A percentile compares a stretch with the other conserved stretches of the same genome.
These are phyloP conservation scores for Brachypodium distachyon DNA, from an alignment of 202 grass and related monocot species.

Conservation along the genomic window DNA sequence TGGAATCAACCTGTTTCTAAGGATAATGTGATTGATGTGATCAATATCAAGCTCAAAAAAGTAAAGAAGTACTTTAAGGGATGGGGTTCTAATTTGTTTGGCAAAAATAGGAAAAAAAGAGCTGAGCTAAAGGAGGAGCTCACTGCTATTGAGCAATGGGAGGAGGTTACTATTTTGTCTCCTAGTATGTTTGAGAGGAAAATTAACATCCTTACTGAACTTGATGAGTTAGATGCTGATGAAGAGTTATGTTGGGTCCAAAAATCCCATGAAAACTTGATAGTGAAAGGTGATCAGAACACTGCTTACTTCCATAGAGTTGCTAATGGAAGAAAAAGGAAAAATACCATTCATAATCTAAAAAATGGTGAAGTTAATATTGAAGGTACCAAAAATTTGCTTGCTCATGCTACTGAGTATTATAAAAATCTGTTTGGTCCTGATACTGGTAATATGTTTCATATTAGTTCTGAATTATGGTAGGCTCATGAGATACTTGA, in stretches of 20 bases:
- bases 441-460: too few species aligned
- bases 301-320: neutral
- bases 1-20: neutral
- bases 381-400: too few species aligned
- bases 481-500: too few species aligned
- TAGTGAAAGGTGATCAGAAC: neutral
- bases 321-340: neutral
- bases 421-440: too few species aligned
- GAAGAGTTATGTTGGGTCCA: neutral
- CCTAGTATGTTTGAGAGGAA: too few species aligned
- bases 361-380: too few species aligned
- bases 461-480: too few species aligned
- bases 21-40: neutral
- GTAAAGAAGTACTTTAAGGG: neutral
- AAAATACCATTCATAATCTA: too few species aligned
- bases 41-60: neutral
- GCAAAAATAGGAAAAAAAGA: neutral
- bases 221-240: neutral
- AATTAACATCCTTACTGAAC: too few species aligned
- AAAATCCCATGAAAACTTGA: neutral
- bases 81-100: neutral
- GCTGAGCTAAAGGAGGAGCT: neutral
- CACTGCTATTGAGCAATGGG: too few species aligned
- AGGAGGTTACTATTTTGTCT: too few species aligned
- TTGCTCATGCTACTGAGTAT: too few species aligned